Percentiles rank a stretch among this genome's conserved stretches.
These are phyloP conservation scores for Neoboletus brunneissimus DNA, from an alignment of 768 basidiomycete genomes.

Conservation along the genomic window DNA sequence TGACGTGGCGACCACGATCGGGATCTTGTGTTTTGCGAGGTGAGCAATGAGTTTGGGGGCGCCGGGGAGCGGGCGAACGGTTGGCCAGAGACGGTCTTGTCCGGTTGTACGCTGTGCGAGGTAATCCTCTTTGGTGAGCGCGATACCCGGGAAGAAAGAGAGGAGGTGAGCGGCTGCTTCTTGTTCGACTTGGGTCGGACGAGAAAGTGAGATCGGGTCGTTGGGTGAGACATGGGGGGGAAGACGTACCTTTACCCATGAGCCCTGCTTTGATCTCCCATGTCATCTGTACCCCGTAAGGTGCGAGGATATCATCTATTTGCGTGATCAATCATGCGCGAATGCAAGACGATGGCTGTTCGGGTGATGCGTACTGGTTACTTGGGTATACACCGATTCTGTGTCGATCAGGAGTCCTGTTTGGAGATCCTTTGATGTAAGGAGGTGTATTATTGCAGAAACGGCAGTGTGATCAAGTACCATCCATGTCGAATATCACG, in stretches of 20 bases:
- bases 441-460: not conserved
- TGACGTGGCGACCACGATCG: slow-evolving; percentile 81
- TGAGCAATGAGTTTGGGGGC: slow-evolving; percentile 66
- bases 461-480: slow-evolving; percentile 29
- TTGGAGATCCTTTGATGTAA: slow-evolving; percentile 1
- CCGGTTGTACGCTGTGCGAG: slow-evolving; percentile 50
- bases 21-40: slow-evolving; percentile 62
- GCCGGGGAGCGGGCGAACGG: slow-evolving; percentile 72
- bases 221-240: not conserved
- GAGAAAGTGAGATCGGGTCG: not conserved
- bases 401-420: slow-evolving; percentile 75
- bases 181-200: slow-evolving; percentile 49
- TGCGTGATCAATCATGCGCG: not conserved
- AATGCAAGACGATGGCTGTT: not conserved
- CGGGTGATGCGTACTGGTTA: slow-evolving; percentile 57
- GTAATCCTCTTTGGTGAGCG: slow-evolving; percentile 61
- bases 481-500: slow-evolving; percentile 75
- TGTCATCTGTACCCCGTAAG: slow-evolving; percentile 74
- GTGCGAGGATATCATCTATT: slow-evolving; percentile 67
- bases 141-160: slow-evolving; percentile 72
- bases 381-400: slow-evolving; percentile 71
- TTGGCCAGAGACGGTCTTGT: slow-evolving; percentile 68
- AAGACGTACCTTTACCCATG: slow-evolving; percentile 74
- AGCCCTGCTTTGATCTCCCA: slow-evolving; percentile 88
- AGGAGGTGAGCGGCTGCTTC: slow-evolving; percentile 66